Base-by-base conservation (phyloP, 345 rosid genomes). In the Eucalyptus curtisii region DNA sequence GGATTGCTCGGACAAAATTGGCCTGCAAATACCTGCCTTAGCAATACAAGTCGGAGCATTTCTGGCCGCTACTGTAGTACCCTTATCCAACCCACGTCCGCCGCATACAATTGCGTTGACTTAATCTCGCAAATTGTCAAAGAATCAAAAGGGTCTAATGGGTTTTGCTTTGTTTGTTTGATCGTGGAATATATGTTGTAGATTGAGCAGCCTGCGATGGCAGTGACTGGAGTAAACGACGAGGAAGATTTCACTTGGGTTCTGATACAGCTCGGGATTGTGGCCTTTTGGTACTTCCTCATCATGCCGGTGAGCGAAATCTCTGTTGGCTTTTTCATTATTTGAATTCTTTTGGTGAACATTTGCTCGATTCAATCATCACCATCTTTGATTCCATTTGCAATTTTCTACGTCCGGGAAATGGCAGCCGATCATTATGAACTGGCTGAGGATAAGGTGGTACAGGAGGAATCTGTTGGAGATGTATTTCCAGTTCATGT, bases 401-500 rank as follows among this genome's bases (percentile, higher is more conserved):
- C 48, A 13, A 49, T 33, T 47, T 40, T 22, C 19, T 59, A 17
- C 49, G 47, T 86, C 25, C 47, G 86, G 85, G 91, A 45, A 64
- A 79, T 86, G 88, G 87, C 92, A 97, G 98, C 99, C 98, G 81
- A 94, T 97, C 91, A 95, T 96, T 90, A 94, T 96, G 98, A 96
- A 96, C 93, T 96, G 98, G 98, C 92, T 96, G 15, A 92, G 99
- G 92, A 87, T 93, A 89, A 96, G 98, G 90, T 94, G 96, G 98
- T 97, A 97, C 92, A 95, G 91, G 89, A 95, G 99, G 90, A 96
- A 96, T 52, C 93, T 95, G 25, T 53, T 96, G 59, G 98, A 97
- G 91, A 97, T 94, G 99, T 96, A 95, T 87, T 55, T 96, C 55
- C 99, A 97, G 91, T 96, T 97, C 94, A 96, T 96, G 99, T 95